phyloP scores from a whole-genome alignment of 192 early-diverging fungal species.

The Rhizoclosmatium sp. region DNA sequence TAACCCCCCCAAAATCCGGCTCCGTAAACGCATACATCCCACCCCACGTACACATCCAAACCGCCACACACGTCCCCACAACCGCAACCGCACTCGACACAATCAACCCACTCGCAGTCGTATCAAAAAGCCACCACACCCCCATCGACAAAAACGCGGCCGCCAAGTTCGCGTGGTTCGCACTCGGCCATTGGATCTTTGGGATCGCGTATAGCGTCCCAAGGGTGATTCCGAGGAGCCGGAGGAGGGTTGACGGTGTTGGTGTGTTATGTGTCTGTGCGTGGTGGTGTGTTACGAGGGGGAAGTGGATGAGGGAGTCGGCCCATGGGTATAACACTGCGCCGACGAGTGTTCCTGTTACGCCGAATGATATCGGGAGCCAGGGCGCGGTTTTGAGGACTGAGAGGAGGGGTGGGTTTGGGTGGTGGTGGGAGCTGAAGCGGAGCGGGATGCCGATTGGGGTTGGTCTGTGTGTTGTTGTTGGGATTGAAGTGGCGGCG shows the following conservation, averaged over 20 bases:
- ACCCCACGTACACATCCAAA: slow-evolving; percentile 55
- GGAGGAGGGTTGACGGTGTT: slow-evolving; percentile 42
- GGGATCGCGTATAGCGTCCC: slow-evolving; percentile 73
- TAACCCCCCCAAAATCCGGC: slow-evolving; percentile 74
- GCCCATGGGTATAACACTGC: slow-evolving; percentile 8
- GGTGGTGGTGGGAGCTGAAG: neutral
- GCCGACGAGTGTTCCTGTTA: slow-evolving; percentile 48
- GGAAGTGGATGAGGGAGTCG: slow-evolving; percentile 8
- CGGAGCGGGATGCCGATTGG: neutral
- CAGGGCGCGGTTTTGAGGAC: slow-evolving; percentile 58
- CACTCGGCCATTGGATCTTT: slow-evolving; percentile 68
- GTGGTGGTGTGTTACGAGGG: neutral
- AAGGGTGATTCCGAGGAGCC: slow-evolving; percentile 54
- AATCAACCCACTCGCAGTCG: slow-evolving; percentile 71
- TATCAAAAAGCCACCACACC: slow-evolving; percentile 78
- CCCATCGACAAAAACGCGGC: slow-evolving; percentile 65
- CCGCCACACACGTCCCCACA: slow-evolving; percentile 67
- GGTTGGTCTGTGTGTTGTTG: neutral
- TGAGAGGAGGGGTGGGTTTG: neutral
- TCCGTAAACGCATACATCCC: slow-evolving; percentile 47
- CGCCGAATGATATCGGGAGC: slow-evolving; percentile 69
- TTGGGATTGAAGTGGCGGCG: neutral
- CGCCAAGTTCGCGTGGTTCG: slow-evolving; percentile 66
- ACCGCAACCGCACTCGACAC: slow-evolving; percentile 60
- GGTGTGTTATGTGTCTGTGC: slow-evolving; percentile 32